A percentile compares a stretch with the other conserved stretches of the same genome.
Conservation (phyloP, 805 yeast species). For the Barnettozyma populi region DNA sequence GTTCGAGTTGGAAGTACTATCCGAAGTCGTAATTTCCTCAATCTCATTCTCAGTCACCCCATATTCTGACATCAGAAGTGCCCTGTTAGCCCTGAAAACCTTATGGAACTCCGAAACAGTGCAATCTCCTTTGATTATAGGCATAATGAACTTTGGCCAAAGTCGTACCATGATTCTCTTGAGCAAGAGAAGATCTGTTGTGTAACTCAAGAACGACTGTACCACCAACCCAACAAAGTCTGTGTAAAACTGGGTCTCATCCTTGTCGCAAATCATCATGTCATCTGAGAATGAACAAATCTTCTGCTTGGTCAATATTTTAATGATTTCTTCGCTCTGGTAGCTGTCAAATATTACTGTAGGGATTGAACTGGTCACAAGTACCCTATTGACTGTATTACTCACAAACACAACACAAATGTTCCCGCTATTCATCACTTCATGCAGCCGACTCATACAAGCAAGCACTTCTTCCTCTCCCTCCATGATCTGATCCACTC, state of each 20-base stretch:
- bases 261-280: neutral
- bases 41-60: conserved; percentile 16
- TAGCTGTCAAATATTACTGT: conserved; percentile 17
- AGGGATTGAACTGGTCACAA: conserved; percentile 19
- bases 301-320: conserved; percentile 4
- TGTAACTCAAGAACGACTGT: conserved; percentile 22
- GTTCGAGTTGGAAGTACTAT: conserved; percentile 30
- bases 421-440: conserved; percentile 13
- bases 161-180: conserved; percentile 15
- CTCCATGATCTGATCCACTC: conserved; percentile 23
- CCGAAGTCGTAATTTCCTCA: conserved; percentile 10
- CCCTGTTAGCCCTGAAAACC: conserved; percentile 27
- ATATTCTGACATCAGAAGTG: conserved; percentile 30
- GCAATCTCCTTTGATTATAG: conserved; percentile 12
- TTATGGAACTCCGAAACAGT: conserved; percentile 17
- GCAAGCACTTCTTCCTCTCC: conserved; percentile 13
- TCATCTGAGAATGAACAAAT: conserved; percentile 13
- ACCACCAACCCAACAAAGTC: conserved; percentile 21
- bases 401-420: conserved; percentile 19
- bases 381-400: conserved; percentile 12
- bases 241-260: conserved; percentile 16
- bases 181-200: conserved; percentile 16
- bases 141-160: conserved; percentile 22
- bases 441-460: conserved; percentile 19
- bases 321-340: conserved; percentile 10